Conservation (phyloP, 1,284 basidiomycete species). For the Termitomyces sp. region DNA sequence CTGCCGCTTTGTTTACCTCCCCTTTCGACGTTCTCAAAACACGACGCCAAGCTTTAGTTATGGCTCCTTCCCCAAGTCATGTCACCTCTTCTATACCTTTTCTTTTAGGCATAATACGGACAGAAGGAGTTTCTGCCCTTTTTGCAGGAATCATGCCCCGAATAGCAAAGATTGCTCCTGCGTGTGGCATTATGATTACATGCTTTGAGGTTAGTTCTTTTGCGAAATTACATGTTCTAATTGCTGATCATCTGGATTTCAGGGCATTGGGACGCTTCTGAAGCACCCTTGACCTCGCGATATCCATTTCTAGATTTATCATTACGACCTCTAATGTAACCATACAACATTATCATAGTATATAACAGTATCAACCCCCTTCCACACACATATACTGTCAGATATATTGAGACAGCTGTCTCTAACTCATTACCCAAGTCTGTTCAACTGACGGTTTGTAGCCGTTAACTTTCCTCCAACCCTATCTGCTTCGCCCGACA, state of each 20-base stretch:
- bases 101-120: constrained; percentile 64
- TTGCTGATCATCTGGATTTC: constrained; percentile 9
- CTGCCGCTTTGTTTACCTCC: constrained; percentile 86
- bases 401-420: constrained; percentile 2
- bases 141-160: constrained; percentile 87
- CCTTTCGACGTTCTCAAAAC: constrained; percentile 98
- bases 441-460: constrained; percentile 79
- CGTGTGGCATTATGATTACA: constrained; percentile 97
- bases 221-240: neutral
- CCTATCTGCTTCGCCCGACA: constrained; percentile 69
- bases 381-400: constrained; percentile 8
- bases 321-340: constrained; percentile 14
- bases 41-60: constrained; percentile 73
- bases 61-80: constrained; percentile 41
- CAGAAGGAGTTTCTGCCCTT: constrained; percentile 76
- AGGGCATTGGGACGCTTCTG: constrained; percentile 55
- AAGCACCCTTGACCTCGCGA: constrained; percentile 24
- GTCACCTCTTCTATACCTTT: constrained; percentile 54
- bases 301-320: constrained; percentile 10
- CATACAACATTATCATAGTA: constrained; percentile 16
- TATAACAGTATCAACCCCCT: constrained; percentile 7
- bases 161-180: constrained; percentile 95
- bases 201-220: constrained; percentile 75
- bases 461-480: constrained; percentile 73
- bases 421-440: constrained; percentile 42